Evolutionary conservation across 768 basidiomycete species (phyloP).

Genomic region (Crucibulum laeve): DNA sequence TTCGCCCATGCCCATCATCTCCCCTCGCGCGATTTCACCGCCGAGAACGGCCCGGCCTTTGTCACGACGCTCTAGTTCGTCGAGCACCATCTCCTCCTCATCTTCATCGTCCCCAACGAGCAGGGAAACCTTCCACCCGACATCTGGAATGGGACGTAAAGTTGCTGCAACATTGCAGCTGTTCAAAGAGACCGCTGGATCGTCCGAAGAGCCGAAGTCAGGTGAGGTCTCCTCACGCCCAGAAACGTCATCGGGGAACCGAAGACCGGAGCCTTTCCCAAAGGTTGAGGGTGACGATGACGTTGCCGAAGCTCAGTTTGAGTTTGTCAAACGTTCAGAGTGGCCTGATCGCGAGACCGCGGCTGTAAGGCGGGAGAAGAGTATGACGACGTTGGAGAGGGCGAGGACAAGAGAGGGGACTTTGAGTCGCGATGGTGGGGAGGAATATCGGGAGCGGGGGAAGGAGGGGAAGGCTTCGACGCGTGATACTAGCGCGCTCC

Average conservation of each 20-base stretch:
- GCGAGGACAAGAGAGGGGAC: slow-evolving; percentile 46
- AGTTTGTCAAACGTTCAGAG: slow-evolving; percentile 81
- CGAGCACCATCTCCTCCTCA: slow-evolving; percentile 25
- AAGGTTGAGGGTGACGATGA: slow-evolving; percentile 46
- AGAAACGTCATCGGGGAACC: slow-evolving; percentile 19
- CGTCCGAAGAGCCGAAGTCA: slow-evolving; percentile 25
- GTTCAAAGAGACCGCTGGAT: slow-evolving; percentile 68
- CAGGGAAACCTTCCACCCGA: slow-evolving; percentile 21
- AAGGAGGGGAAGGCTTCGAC: slow-evolving; percentile 33
- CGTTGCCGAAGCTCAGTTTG: slow-evolving; percentile 65
- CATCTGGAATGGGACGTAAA: slow-evolving; percentile 66
- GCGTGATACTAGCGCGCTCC: slow-evolving; percentile 38
- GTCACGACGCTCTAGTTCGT: slow-evolving; percentile 29
- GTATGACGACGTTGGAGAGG: slow-evolving; percentile 54
- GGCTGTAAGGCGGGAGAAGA: slow-evolving; percentile 65
- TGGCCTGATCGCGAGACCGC: slow-evolving; percentile 81
- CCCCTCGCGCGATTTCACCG: slow-evolving; percentile 17
- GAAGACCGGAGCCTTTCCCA: slow-evolving; percentile 28
- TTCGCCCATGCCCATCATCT: slow-evolving; percentile 21
- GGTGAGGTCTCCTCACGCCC: slow-evolving; percentile 24
- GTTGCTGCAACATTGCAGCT: slow-evolving; percentile 79
- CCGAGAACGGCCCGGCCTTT: slow-evolving; percentile 26
- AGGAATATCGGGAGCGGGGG: slow-evolving; percentile 22
- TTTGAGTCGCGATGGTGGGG: slow-evolving; percentile 20
- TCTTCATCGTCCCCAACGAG: slow-evolving; percentile 23